These are phyloP conservation scores for Pichia sp. DNA, from an alignment of 1,139 yeast species.

Conservation along the genomic window DNA sequence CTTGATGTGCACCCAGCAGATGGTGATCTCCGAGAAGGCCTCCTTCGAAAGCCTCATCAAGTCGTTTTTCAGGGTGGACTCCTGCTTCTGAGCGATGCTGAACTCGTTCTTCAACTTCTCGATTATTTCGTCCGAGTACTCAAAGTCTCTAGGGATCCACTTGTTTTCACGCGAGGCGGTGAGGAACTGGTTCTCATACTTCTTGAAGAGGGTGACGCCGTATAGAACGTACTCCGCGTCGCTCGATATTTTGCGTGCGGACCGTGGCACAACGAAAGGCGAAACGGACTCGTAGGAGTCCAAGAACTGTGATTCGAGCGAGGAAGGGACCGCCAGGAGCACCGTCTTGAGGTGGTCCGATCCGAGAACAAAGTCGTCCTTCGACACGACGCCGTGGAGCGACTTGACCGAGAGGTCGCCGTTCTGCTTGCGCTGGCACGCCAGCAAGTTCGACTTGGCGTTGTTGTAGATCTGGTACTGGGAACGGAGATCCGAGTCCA, in stretches of 20 bases:
- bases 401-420: slow-evolving; percentile 93
- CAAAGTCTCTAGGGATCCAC: slow-evolving; percentile 92
- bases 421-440: slow-evolving; percentile 87
- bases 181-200: slow-evolving; percentile 65
- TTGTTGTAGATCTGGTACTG: slow-evolving; percentile 67
- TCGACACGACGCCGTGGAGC: slow-evolving; percentile 80
- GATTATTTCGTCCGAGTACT: slow-evolving; percentile 74
- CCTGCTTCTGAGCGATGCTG: slow-evolving; percentile 57
- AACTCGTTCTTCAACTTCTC: slow-evolving; percentile 68
- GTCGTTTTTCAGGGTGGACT: slow-evolving; percentile 71
- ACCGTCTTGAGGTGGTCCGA: slow-evolving; percentile 84
- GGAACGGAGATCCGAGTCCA: slow-evolving; percentile 78
- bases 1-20: slow-evolving; percentile 88
- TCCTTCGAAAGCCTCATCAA: slow-evolving; percentile 77
- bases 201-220: slow-evolving; percentile 81
- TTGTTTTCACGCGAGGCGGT: slow-evolving; percentile 75
- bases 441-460: slow-evolving; percentile 77
- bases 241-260: slow-evolving; percentile 62
- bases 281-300: slow-evolving; percentile 70
- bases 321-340: slow-evolving; percentile 81
- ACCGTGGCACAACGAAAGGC: slow-evolving; percentile 85
- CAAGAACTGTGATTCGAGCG: slow-evolving; percentile 54
- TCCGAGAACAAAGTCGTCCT: slow-evolving; percentile 76
- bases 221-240: slow-evolving; percentile 74
- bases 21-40: slow-evolving; percentile 79